Base-by-base conservation (phyloP, 2,329 filamentous ascomycete species). In the Neofusicoccum kwambonambiense region DNA sequence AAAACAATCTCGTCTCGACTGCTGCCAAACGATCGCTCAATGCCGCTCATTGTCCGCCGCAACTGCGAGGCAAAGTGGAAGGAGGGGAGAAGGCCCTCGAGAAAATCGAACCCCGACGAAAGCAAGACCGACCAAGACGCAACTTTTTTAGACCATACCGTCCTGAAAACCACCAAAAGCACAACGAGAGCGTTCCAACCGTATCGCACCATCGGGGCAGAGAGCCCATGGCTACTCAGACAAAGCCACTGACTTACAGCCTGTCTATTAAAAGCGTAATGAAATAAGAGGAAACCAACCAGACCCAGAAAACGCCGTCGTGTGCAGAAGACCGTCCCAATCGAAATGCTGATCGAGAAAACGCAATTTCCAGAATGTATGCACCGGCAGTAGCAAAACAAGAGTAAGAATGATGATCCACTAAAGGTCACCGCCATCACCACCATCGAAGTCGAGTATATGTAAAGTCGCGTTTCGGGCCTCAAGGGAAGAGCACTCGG, bases 231-330 rank as follows among this genome's bases (percentile, higher is more conserved):
- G 27, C 19, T 58, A 47, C 56, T 60, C 56, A 49, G 56, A 45
- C 56, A 37, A 51, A 64, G 62, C 62, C 62, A 57, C 31, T 34
- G 39, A 54, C 42, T 63, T 45, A 57, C 62, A 64, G 42, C 49
- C 62, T 57, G 62, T 64, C 62, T 64, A 64, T 64, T 64, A 64
- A 64, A 57, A 57, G 27, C 50, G 41, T 49, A 37, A 54, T 39
- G 49, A 41, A 54, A 62, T 39, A 50, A 51, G 4, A 9, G 47
- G 41, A n/a, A 51, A 60, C 13, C 41, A 42, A 22, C 39, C 39
- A 56, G 22, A 54, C 61, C 61, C 39, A 45, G 12, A 54, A 54
- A 54, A 63, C 61, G 49, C 61, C 61, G 22, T 63, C 49, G 49
- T 42, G 61, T 63, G 61, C 61, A 63, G 50, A 45, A 52, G 11